Conservation (phyloP, 1,139 yeast genomes). For the Groenewaldozyma auringiensis region DNA sequence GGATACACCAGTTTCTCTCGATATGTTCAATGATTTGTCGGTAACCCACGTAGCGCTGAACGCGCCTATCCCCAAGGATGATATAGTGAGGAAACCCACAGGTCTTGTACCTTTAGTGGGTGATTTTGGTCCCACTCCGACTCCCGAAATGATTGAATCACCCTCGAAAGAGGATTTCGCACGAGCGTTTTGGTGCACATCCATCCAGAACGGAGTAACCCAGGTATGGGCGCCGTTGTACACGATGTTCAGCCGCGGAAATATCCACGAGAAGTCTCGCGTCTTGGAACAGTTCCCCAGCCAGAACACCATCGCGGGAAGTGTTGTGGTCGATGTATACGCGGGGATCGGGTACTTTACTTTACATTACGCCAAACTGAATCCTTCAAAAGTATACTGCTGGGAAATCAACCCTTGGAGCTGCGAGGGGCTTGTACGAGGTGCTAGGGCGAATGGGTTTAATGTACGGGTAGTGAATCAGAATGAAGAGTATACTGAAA, state of each 20-base stretch:
- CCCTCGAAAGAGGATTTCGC: constrained; percentile 43
- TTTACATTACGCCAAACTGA: constrained; percentile 52
- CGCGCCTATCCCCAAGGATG: constrained; percentile 54
- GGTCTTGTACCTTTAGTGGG: constrained; percentile 55
- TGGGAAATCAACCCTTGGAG: constrained; percentile 92
- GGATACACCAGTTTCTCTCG: constrained; percentile 4
- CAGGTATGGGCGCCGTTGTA: constrained; percentile 82
- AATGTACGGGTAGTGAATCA: constrained; percentile 32
- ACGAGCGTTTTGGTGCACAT: constrained; percentile 63
- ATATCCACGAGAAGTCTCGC: constrained; percentile 71
- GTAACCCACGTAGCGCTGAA: constrained; percentile 65
- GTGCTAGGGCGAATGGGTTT: constrained; percentile 43
- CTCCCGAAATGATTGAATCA: constrained; percentile 21
- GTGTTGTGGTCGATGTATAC: constrained; percentile 59
- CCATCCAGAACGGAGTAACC: constrained; percentile 62
- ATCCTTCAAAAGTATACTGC: constrained; percentile 51
- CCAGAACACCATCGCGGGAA: constrained; percentile 28
- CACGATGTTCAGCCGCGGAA: constrained; percentile 89
- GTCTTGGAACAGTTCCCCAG: constrained; percentile 35
- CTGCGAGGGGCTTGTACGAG: constrained; percentile 57
- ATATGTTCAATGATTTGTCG: constrained; percentile 19
- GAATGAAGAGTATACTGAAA: constrained; percentile 29
- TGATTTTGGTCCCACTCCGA: constrained; percentile 47
- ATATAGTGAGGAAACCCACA: constrained; percentile 55
- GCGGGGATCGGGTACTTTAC: constrained; percentile 87